Percentiles rank a stretch among this genome's conserved stretches.
These are phyloP conservation scores for Allium fistulosum DNA, from an alignment of 106 monocot species.

Conservation along the genomic window DNA sequence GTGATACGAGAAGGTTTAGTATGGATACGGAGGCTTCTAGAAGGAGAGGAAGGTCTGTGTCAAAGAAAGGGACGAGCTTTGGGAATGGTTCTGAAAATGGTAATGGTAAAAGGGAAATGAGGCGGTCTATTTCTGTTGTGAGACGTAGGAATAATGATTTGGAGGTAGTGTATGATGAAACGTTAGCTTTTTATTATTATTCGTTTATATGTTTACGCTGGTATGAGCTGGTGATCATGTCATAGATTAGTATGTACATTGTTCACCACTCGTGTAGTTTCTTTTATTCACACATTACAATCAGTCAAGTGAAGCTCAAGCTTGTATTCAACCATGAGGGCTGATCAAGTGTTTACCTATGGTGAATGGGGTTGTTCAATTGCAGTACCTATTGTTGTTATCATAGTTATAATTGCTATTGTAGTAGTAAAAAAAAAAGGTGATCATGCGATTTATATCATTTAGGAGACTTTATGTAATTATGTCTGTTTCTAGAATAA, in stretches of 20 bases:
- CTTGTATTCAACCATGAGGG: no score
- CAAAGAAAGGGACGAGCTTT: constrained; percentile 21
- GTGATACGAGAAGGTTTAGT: constrained; percentile 23
- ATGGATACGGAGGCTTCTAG: constrained; percentile 51
- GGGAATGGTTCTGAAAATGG: constrained; percentile 4
- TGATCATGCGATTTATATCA: no score
- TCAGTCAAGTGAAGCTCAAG: no score
- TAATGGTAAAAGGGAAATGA: constrained; percentile 17
- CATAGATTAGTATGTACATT: neutral
- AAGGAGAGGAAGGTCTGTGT: constrained; percentile 65
- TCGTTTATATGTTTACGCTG: neutral
- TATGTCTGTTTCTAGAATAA: no score
- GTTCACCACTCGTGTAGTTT: neutral
- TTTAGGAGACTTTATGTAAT: no score
- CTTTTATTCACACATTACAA: neutral
- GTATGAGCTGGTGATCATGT: no score
- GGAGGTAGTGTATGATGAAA: constrained; percentile 20
- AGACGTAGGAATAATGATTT: constrained; percentile 16
- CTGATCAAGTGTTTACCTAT: no score
- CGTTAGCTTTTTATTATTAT: neutral
- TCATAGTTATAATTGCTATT: no score
- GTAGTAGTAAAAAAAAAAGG: no score
- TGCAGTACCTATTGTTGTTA: no score
- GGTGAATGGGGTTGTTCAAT: no score
- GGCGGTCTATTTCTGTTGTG: constrained; percentile 37